These are phyloP conservation scores for Leucogyrophana mollusca DNA, from an alignment of 768 basidiomycete species.

Conservation along the genomic window DNA sequence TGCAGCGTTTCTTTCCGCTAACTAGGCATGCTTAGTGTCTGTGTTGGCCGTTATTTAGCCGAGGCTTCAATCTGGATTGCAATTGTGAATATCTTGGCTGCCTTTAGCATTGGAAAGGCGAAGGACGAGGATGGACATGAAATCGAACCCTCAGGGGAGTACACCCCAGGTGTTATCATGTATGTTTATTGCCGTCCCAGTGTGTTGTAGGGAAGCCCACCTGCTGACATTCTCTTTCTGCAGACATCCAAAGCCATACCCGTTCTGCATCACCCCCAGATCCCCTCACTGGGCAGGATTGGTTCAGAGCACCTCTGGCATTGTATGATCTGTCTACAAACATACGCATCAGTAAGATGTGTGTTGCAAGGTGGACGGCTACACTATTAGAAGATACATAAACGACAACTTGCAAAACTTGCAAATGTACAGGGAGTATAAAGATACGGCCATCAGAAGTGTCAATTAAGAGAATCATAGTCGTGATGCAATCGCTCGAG, in stretches of 20 bases:
- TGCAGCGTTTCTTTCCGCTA: neutral
- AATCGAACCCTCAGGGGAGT: slow-evolving; percentile 23
- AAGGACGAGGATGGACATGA: slow-evolving; percentile 29
- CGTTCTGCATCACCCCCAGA: slow-evolving; percentile 18
- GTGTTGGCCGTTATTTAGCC: slow-evolving; percentile 25
- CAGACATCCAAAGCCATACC: slow-evolving; percentile 15
- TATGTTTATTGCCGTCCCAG: slow-evolving; percentile 7
- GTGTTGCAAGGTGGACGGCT: neutral
- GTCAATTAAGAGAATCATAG: neutral
- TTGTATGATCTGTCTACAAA: neutral
- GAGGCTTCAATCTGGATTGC: slow-evolving; percentile 24
- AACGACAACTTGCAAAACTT: no score
- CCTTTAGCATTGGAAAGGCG: slow-evolving; percentile 28
- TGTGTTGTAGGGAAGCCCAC: no score
- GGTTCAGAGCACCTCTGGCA: slow-evolving; percentile 12
- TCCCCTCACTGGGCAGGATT: slow-evolving; percentile 10
- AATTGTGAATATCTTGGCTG: slow-evolving; percentile 22
- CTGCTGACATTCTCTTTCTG: neutral
- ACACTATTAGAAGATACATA: no score
- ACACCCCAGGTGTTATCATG: slow-evolving; percentile 25
- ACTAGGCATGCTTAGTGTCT: slow-evolving; percentile 14
- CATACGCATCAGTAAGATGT: slow-evolving; percentile 7
- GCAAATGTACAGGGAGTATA: neutral
- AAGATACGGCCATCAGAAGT: neutral
- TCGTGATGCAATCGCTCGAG: neutral